These are phyloP conservation scores for Mortierella sp. DNA, from an alignment of 371 early-diverging fungal species.

Conservation along the genomic window DNA sequence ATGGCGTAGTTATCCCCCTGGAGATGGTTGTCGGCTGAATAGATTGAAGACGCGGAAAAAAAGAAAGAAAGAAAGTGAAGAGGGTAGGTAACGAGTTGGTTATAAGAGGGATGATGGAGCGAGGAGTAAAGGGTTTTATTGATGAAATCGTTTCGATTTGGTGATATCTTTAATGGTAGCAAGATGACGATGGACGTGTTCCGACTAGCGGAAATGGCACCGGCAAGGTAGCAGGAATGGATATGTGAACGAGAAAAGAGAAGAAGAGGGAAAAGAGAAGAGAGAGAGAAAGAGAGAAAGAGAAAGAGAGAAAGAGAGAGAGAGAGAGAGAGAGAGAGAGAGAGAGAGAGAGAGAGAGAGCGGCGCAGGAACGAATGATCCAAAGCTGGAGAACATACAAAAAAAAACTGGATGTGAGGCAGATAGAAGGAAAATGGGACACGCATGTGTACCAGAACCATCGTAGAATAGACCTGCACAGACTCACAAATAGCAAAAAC, in stretches of 20 bases:
- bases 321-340: constrained; percentile 1
- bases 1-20: not conserved
- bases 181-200: not conserved
- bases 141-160: not conserved
- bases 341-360: constrained; percentile 4
- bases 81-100: not conserved
- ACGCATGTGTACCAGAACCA: not conserved
- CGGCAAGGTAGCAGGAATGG: not conserved
- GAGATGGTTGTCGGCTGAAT: not conserved
- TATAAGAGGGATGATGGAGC: not conserved
- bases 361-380: not conserved
- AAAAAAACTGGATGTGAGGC: not conserved
- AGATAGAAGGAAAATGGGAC: not conserved
- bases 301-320: constrained; percentile 4
- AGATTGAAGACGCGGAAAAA: not conserved
- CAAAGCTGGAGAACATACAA: not conserved
- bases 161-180: not conserved
- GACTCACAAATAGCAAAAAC: no score
- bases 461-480: not conserved
- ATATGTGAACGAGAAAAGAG: not conserved
- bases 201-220: not conserved
- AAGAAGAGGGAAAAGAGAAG: not conserved
- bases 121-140: not conserved
- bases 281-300: not conserved
- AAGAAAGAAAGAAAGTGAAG: not conserved